These are phyloP conservation scores for Botrytis byssoidea DNA, from an alignment of 2,329 filamentous ascomycete species.

Conservation along the genomic window DNA sequence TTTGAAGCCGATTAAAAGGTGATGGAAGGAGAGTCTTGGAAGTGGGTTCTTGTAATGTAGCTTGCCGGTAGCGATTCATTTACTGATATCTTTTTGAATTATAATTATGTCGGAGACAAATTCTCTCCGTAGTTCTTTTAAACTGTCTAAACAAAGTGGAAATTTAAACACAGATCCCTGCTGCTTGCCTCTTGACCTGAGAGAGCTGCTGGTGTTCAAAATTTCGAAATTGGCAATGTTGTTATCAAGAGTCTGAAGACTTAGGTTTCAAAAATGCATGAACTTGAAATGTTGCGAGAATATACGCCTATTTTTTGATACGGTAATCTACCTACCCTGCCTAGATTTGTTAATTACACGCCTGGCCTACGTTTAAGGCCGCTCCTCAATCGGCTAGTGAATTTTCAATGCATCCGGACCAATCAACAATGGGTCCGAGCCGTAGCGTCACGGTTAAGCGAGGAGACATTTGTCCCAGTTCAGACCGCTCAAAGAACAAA, in stretches of 20 bases:
- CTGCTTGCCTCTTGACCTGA: neutral
- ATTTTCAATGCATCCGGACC: neutral
- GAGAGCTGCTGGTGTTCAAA: neutral
- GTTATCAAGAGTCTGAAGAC: neutral
- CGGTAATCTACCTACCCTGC: too few relatives aligned
- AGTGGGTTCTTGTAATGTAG: neutral
- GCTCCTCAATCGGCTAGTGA: neutral
- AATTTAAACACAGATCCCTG: neutral
- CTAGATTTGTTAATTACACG: too few relatives aligned
- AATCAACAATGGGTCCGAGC: neutral
- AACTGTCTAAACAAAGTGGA: neutral
- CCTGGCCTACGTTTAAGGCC: neutral
- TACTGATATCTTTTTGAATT: neutral
- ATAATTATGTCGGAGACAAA: neutral
- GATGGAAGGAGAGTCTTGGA: neutral
- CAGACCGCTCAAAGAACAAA: neutral
- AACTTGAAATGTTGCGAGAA: neutral
- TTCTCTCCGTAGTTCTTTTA: neutral
- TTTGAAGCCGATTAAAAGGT: neutral
- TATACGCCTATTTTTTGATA: neutral
- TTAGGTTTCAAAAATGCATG: neutral
- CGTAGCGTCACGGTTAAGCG: neutral
- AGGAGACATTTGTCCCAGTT: neutral
- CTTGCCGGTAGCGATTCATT: neutral
- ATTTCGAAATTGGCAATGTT: neutral